Base-by-base conservation (phyloP, 345 rosid genomes). In the Arabidopsis arenosa region DNA sequence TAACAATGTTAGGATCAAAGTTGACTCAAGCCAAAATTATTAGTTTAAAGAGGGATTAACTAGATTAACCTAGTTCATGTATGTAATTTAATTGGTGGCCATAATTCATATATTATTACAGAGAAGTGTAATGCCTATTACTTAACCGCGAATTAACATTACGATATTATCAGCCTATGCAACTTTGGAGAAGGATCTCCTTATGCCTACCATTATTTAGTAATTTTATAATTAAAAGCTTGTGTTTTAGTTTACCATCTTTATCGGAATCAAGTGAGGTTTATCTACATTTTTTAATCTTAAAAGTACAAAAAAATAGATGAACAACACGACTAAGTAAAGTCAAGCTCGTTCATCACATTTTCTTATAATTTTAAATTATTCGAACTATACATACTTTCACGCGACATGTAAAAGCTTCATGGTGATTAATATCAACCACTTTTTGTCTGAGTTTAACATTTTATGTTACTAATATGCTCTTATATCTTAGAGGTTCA, bases 251-350 rank as follows among this genome's bases (percentile, higher is more conserved):
- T 66, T 66, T 41, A 40, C 43, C 39, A 44, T 65, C 72, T 78
- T 78, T 71, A 55, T 76, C 9, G 9, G 63, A 51, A 26, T 18
- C 23, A 40, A 63, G 52, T 77, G 13, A n/a, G 13, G 47, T 56
- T 56, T 55, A 55, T 55, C 59, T 52, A 58, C 67, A 40, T 5
- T 7, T 56, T 63, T 15, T 63, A 8, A 8, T 3, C n/a, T 21
- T 55, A 56, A 56, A 65, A 30, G 18, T 9, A 49, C 8, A 57
- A 18, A 48, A 48, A 40, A 33, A 23, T 2, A 40, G 36, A 72
- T 72, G 69, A 51, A 59, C 65, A 66, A 78, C 81, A 60, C 9
- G 41, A 66, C 49, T 78, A 78, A 73, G 81, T 73, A 78, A 78
- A 72, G 77, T 43, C 43, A 73, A 35, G 63, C 63, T 66, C 17